Evolutionary conservation across 176 grass and related monocot genomes (phyloP).

Genomic region (Elaeis guineensis): DNA sequence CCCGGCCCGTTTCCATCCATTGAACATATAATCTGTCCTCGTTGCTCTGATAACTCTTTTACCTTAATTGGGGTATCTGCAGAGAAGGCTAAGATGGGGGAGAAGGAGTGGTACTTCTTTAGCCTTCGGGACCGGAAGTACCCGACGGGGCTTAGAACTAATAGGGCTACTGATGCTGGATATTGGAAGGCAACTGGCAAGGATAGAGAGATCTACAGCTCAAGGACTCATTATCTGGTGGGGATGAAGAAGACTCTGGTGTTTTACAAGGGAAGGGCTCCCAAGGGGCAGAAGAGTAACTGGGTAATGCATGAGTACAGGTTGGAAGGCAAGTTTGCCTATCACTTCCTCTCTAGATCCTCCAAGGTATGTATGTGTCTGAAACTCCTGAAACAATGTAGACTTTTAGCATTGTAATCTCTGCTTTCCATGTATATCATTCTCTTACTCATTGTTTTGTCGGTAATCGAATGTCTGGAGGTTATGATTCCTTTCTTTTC

Average conservation of each 20-base stretch:
- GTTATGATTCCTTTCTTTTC: too few species aligned
- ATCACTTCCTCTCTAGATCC: slow-evolving; percentile 50
- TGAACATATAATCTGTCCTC: too few species aligned
- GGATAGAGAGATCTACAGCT: slow-evolving; percentile 72
- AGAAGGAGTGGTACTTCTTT: slow-evolving; percentile 99
- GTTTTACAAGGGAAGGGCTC: slow-evolving; percentile 78
- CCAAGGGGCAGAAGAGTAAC: slow-evolving; percentile 77
- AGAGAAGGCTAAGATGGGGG: slow-evolving; percentile 72
- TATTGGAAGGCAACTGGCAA: slow-evolving; percentile 99
- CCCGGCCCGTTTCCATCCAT: too few species aligned
- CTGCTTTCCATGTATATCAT: too few species aligned
- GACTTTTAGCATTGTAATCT: too few species aligned
- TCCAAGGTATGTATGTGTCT: slow-evolving; percentile 43
- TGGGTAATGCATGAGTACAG: slow-evolving; percentile 99
- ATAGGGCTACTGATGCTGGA: slow-evolving; percentile 67
- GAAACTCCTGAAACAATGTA: too few species aligned
- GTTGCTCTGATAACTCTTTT: too few species aligned
- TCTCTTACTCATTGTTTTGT: too few species aligned
- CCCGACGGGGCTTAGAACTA: slow-evolving; percentile 86
- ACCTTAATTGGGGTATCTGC: not conserved
- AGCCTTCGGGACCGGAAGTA: slow-evolving; percentile 97
- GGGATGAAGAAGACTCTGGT: slow-evolving; percentile 99
- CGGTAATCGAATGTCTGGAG: too few species aligned
- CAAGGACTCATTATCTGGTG: slow-evolving; percentile 45
- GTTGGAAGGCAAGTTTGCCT: slow-evolving; percentile 64